These are phyloP conservation scores for Pseudomassariella vexata DNA, from an alignment of 2,329 filamentous ascomycete genomes.

Conservation along the genomic window DNA sequence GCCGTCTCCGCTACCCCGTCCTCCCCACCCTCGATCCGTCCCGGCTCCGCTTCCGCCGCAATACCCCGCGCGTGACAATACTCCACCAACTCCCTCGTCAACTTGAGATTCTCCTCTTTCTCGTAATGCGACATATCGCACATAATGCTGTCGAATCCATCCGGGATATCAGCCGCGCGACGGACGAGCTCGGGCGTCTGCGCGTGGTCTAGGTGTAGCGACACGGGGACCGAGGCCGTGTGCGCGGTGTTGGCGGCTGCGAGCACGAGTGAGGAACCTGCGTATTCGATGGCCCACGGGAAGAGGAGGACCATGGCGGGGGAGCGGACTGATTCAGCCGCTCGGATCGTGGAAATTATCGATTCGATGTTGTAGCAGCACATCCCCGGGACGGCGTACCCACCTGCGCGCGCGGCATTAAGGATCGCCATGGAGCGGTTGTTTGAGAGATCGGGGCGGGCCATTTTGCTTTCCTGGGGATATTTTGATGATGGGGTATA, in stretches of 20 bases:
- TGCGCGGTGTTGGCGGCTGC: conserved; percentile 51
- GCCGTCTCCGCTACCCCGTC: conserved; percentile 57
- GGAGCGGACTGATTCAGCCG: conserved; percentile 61
- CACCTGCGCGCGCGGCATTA: conserved; percentile 45
- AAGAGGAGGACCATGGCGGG: conserved; percentile 70
- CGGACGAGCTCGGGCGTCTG: conserved; percentile 58
- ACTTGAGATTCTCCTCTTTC: conserved; percentile 61
- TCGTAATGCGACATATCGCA: conserved; percentile 71
- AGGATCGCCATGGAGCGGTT: conserved; percentile 53
- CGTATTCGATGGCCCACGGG: conserved; percentile 67
- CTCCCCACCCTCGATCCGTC: conserved; percentile 61
- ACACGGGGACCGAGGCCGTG: conserved; percentile 52
- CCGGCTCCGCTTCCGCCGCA: conserved; percentile 65
- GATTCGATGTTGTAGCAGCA: conserved; percentile 65
- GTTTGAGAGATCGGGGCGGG: conserved; percentile 30
- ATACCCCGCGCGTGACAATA: conserved; percentile 62
- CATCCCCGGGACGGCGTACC: conserved; percentile 56
- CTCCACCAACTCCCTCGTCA: conserved; percentile 55
- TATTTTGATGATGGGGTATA: background rate
- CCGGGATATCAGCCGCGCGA: conserved; percentile 50
- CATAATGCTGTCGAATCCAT: conserved; percentile 67
- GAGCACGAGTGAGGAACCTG: conserved; percentile 47
- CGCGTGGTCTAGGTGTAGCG: conserved; percentile 61
- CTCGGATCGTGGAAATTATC: conserved; percentile 62
- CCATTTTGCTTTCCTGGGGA: too few relatives aligned